A percentile compares a stretch with the other conserved stretches of the same genome.
Conservation (phyloP, 2,329 filamentous ascomycete genomes). For the Fusarium sulawesiense region DNA sequence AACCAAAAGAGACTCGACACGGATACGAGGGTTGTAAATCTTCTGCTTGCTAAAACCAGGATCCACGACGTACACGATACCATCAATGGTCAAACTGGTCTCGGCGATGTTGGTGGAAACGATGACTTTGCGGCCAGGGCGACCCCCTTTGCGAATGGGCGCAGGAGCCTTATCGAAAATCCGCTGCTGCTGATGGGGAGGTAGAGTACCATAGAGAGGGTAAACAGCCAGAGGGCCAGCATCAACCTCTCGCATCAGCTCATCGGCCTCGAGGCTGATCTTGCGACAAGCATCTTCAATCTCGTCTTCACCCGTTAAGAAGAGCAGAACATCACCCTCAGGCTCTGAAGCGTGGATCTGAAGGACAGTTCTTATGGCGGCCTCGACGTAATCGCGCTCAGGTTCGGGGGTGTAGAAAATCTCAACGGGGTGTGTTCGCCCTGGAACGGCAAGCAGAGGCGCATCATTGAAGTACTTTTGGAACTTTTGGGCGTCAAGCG, state of each 20-base stretch:
- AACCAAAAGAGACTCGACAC: slow-evolving; percentile 96
- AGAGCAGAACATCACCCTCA: slow-evolving; percentile 92
- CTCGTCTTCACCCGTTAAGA: slow-evolving; percentile 97
- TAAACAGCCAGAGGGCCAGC: slow-evolving; percentile 91
- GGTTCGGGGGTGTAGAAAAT: slow-evolving; percentile 98
- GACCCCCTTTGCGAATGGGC: slow-evolving; percentile 77
- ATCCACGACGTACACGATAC: slow-evolving; percentile 99
- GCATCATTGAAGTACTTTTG: slow-evolving; percentile 97
- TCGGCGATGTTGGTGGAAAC: slow-evolving; percentile 98
- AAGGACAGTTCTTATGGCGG: slow-evolving; percentile 90
- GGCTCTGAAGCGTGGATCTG: slow-evolving; percentile 95
- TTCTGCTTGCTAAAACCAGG: slow-evolving; percentile 99
- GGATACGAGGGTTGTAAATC: slow-evolving; percentile 96
- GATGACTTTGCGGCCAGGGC: slow-evolving; percentile 92
- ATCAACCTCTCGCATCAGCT: slow-evolving; percentile 90
- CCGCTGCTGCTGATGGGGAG: slow-evolving; percentile 90
- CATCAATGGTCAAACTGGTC: slow-evolving; percentile 96
- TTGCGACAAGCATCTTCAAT: slow-evolving; percentile 97
- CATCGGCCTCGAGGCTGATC: slow-evolving; percentile 89
- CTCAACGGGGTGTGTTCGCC: slow-evolving; percentile 95
- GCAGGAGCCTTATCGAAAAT: slow-evolving; percentile 93
- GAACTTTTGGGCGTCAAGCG: slow-evolving; percentile 96
- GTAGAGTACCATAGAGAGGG: slow-evolving; percentile 92
- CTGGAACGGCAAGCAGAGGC: slow-evolving; percentile 91
- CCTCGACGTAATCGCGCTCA: slow-evolving; percentile 96